Conservation (phyloP, 2,329 filamentous ascomycete species). For the Rhytidhysteron rufulum region DNA sequence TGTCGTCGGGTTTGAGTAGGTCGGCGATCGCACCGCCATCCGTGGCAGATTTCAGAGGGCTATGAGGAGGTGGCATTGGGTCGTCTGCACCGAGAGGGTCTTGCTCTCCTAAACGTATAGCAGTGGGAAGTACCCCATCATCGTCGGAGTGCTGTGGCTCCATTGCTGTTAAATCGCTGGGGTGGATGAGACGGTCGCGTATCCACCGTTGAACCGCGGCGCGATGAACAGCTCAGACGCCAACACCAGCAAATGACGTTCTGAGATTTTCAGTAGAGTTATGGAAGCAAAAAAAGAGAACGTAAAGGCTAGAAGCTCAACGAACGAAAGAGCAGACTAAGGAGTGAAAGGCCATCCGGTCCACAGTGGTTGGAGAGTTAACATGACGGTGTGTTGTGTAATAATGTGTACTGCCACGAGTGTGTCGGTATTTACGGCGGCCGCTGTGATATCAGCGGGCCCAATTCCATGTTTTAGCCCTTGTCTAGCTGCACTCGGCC, state of each 20-base stretch:
- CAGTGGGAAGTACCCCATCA: background rate
- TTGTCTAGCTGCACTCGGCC: too few species aligned
- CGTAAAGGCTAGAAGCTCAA: background rate
- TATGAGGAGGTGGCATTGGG: background rate
- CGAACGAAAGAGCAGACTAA: background rate
- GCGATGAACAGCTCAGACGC: background rate
- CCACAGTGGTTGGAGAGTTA: too few species aligned
- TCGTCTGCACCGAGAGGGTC: background rate
- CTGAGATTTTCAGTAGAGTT: background rate
- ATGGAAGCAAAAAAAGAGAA: background rate
- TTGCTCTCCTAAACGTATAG: background rate
- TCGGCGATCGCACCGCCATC: conserved; percentile 4
- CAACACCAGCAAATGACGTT: background rate
- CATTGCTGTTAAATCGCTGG: background rate
- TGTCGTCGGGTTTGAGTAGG: background rate
- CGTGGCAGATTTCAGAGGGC: conserved; percentile 8
- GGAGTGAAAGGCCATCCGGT: background rate
- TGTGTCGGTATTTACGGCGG: too few species aligned
- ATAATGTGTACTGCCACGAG: too few species aligned
- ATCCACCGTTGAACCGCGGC: background rate
- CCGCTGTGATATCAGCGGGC: too few species aligned
- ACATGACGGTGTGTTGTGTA: too few species aligned
- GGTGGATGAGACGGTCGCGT: too few species aligned
- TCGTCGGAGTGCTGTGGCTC: background rate
- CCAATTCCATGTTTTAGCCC: too few species aligned